A percentile compares a stretch with the other conserved stretches of the same genome.
These are phyloP conservation scores for Lentinula sp. DNA, from an alignment of 768 basidiomycete species.

Conservation along the genomic window DNA sequence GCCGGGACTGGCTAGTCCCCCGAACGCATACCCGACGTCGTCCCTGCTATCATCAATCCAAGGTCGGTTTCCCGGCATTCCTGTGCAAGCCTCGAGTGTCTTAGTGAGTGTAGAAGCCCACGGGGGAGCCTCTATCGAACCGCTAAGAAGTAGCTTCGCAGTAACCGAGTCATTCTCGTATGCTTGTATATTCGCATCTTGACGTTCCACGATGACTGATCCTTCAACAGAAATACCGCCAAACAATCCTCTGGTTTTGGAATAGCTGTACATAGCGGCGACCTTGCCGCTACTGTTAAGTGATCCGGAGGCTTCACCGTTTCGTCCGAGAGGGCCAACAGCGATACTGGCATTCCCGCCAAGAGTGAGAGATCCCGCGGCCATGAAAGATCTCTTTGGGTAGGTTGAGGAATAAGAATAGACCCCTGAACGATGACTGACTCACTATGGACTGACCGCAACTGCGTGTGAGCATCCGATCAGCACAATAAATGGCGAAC, in stretches of 20 bases:
- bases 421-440: too few relatives aligned
- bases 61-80: conserved; percentile 55
- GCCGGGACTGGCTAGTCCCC: conserved; percentile 38
- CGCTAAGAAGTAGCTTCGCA: conserved; percentile 51
- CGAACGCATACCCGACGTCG: conserved; percentile 52
- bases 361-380: conserved; percentile 83
- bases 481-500: too few relatives aligned
- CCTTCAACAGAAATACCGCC: conserved; percentile 89
- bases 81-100: conserved; percentile 68
- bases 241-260: conserved; percentile 89
- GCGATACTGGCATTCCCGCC: conserved; percentile 90
- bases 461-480: too few relatives aligned
- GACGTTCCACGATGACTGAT: conserved; percentile 87
- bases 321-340: conserved; percentile 88
- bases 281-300: conserved; percentile 81
- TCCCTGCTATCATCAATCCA: conserved; percentile 57
- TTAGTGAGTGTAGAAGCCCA: conserved; percentile 71
- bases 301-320: conserved; percentile 84
- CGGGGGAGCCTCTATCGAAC: conserved; percentile 13
- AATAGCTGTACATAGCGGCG: conserved; percentile 94
- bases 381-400: conserved; percentile 79
- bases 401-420: conserved; percentile 8
- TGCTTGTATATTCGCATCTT: conserved; percentile 86
- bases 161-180: conserved; percentile 67
- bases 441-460: too few relatives aligned